Base-by-base conservation (phyloP, 495 filamentous ascomycete genomes). In the Eremomyces bilateralis region DNA sequence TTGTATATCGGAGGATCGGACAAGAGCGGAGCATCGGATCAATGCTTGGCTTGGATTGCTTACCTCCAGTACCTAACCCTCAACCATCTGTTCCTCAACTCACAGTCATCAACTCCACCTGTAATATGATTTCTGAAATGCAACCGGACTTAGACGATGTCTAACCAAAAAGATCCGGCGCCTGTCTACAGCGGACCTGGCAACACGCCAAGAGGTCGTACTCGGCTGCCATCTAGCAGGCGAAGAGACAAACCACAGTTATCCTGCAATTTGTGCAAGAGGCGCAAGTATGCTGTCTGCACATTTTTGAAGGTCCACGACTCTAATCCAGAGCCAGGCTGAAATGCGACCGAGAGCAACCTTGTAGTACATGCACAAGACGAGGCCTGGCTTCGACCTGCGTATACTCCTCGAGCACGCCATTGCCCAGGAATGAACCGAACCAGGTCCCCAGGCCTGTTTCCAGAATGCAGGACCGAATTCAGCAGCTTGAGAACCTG, bases 361-460 rank as follows among this genome's bases (percentile, higher is more conserved):
- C 53, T 18, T 56, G 53, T 38, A 49, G 53, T 34, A 49, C 53
- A 33, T 56, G 53, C 41, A 37, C 42, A 18, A 56, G 53, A 42
- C 42, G 53, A 11, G 43, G 36, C 15, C 45, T 50, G 15, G 38
- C 47, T 20, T 29, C 33, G 3, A 31, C 41, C 8, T 57, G 53
- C 31, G 21, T 40, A 6, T 57, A 47, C 41, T 44, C 52, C 10
- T 48, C 53, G 19, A 51, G 51, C 1, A 25, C 36, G 19, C 42
- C 39, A 25, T 46, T 48, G 16, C 50, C 46, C 37, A 45, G 44
- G 29, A 40, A 44, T 65, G 46, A 71, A 73, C 47, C 55, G 65
- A 36, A 66, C 67, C 38, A 56, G 62, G 35, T 53, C 57, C 42
- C 57, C 68, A 48, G 57, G 62, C 43, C 59, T 65, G 34, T 63